Base-by-base conservation (phyloP, 1,284 basidiomycete genomes). In the Meripilus lineatus region DNA sequence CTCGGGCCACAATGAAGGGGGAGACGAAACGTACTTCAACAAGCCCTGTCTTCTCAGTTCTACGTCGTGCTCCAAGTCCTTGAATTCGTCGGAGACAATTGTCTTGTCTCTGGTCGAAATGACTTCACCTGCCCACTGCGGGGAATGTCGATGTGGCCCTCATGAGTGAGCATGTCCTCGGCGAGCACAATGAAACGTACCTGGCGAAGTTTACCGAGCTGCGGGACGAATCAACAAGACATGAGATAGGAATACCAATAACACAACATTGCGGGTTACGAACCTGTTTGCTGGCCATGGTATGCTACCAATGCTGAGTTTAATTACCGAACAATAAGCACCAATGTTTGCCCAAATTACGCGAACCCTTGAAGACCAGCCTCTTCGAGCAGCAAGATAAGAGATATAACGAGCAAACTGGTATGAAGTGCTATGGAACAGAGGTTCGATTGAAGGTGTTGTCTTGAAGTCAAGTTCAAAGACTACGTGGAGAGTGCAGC, bases 131-230 rank as follows among this genome's bases (percentile, higher is more conserved):
- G 62, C 59, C 59, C 58, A 61, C 59, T 62, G 30, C 22, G 36
- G 10, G 40, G 7, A 25, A 25, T 22, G 42, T 14, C 33, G 25
- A 2, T 7, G 5, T 14, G 17, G n/a, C 18, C 20, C 17, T 15
- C 5, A 3, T 14, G 26, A 15, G 18, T 11, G 23, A 28, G 7
- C 4, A 6, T 21, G 14, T 17, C n/a, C 20, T 17, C 22, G 37
- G 26, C 23, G 20, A n/a, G n/a, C n/a, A n/a, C n/a, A n/a, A n/a
- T n/a, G n/a, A n/a, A 25, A 34, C 55, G 22, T 37, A 65, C 65
- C 61, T 66, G 65, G 24, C 62, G 58, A 42, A 66, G 47, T 51
- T 65, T 65, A 26, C 64, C 65, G 37, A 66, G 60, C 65, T 66
- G 32, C 39, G 34, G 35, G 23, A 44, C 21, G 13, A 8, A 18